phyloP scores from a whole-genome alignment of 1,284 basidiomycete species.

The Ustilago vetiveriae region DNA sequence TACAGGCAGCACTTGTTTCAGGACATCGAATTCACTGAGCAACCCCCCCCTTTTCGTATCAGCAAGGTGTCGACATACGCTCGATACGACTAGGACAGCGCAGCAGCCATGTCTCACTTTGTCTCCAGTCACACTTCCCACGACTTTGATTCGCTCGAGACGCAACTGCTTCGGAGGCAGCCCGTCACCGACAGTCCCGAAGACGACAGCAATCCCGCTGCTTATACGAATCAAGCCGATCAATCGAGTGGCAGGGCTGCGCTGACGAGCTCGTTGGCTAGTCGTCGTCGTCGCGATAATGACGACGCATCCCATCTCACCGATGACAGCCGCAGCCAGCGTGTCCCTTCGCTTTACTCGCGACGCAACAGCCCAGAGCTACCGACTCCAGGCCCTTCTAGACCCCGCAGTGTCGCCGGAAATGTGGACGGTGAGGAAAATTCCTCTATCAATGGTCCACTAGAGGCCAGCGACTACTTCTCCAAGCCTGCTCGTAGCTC shows the following conservation, averaged over 20 bases:
- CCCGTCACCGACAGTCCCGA: constrained; percentile 31
- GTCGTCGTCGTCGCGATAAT: constrained; percentile 24
- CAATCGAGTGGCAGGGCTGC: background rate
- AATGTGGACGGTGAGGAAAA: background rate
- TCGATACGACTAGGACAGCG: too few relatives aligned
- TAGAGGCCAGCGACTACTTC: constrained; percentile 33
- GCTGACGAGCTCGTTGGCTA: constrained; percentile 15
- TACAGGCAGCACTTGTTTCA: background rate
- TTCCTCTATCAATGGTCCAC: constrained; percentile 3
- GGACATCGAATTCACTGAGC: too few relatives aligned
- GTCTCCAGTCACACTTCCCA: constrained; percentile 55
- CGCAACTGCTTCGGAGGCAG: constrained; percentile 54
- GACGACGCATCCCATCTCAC: constrained; percentile 6
- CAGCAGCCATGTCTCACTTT: constrained; percentile 66
- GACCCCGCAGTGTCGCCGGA: constrained; percentile 27
- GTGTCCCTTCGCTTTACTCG: constrained; percentile 40
- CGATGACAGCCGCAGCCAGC: constrained; percentile 27
- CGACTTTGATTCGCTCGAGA: constrained; percentile 59
- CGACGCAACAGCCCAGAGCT: constrained; percentile 46
- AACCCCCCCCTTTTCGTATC: too few relatives aligned
- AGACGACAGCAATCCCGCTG: constrained; percentile 12
- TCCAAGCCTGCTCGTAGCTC: constrained; percentile 6
- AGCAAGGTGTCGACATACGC: too few relatives aligned
- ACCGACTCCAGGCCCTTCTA: constrained; percentile 28
- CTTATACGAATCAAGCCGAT: constrained; percentile 18